Percentiles rank a stretch among this genome's conserved stretches.
These are phyloP conservation scores for Kazachstania bromeliacearum DNA, from an alignment of 805 yeast genomes.

Conservation along the genomic window DNA sequence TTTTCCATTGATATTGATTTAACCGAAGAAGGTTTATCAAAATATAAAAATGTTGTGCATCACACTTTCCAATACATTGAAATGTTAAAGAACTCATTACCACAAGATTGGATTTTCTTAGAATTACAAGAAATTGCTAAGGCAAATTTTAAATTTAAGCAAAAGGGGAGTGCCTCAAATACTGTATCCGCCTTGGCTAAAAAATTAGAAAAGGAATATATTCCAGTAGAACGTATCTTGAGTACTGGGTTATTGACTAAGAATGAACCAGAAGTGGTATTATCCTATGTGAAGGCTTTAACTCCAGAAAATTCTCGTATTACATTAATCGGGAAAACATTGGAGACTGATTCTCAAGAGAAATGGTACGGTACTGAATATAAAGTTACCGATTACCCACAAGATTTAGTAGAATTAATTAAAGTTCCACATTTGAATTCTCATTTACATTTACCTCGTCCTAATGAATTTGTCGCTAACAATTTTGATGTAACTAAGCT, in stretches of 20 bases:
- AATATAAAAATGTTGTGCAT: conserved; percentile 52
- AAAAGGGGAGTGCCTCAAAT: conserved; percentile 59
- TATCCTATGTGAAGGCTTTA: conserved; percentile 40
- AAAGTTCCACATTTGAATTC: conserved; percentile 24
- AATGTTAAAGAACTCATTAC: conserved; percentile 46
- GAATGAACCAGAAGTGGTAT: conserved; percentile 48
- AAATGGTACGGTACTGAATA: conserved; percentile 91
- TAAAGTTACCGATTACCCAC: conserved; percentile 37
- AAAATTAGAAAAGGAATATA: conserved; percentile 43
- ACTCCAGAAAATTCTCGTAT: conserved; percentile 52
- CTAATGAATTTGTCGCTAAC: conserved; percentile 76
- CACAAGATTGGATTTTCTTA: conserved; percentile 71
- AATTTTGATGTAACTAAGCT: conserved; percentile 53
- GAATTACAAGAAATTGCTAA: conserved; percentile 63
- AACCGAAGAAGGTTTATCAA: conserved; percentile 58
- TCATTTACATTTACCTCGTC: conserved; percentile 51
- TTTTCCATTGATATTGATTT: conserved; percentile 68
- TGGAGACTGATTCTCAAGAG: conserved; percentile 47
- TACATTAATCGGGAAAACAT: conserved; percentile 43
- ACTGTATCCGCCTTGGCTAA: conserved; percentile 66
- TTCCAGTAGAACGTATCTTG: conserved; percentile 60
- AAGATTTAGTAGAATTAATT: conserved; percentile 31
- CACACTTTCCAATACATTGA: conserved; percentile 65
- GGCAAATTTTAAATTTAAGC: conserved; percentile 69
- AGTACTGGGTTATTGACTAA: conserved; percentile 47